These are phyloP conservation scores for Ziziphus jujuba DNA, from an alignment of 306 rosid species.

Conservation along the genomic window DNA sequence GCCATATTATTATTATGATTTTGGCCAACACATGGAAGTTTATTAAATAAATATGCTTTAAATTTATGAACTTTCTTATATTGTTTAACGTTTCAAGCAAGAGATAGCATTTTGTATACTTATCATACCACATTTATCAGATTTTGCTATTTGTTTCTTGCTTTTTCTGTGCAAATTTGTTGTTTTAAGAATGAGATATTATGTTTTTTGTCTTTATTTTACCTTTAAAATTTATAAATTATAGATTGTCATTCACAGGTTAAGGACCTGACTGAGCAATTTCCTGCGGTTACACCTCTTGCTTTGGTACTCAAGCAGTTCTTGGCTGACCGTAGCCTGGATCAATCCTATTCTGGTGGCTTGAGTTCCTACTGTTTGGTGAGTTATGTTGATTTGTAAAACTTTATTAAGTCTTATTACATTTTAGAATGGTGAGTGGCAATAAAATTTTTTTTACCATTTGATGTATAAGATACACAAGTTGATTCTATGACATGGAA, in stretches of 20 bases:
- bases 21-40: too few relatives aligned
- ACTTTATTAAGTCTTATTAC: background rate
- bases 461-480: background rate
- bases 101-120: too few relatives aligned
- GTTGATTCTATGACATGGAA: slow-evolving; percentile 1
- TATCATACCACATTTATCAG: background rate
- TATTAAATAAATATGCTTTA: too few relatives aligned
- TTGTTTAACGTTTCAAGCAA: too few relatives aligned
- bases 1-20: too few relatives aligned
- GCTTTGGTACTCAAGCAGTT: slow-evolving; percentile 89
- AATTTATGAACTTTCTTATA: too few relatives aligned
- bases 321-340: slow-evolving; percentile 95
- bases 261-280: slow-evolving; percentile 81
- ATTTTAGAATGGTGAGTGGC: background rate
- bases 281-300: slow-evolving; percentile 92
- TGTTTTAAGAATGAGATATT: background rate
- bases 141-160: background rate
- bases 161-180: slow-evolving; percentile 1
- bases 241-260: slow-evolving; percentile 46
- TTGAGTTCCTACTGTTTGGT: slow-evolving; percentile 99
- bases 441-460: background rate
- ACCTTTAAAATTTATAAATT: background rate
- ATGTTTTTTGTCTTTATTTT: background rate
- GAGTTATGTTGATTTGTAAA: slow-evolving; percentile 28
- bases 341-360: slow-evolving; percentile 96